Conservation (phyloP, 192 early-diverging fungal genomes). For the Chytriomyces sp. region DNA sequence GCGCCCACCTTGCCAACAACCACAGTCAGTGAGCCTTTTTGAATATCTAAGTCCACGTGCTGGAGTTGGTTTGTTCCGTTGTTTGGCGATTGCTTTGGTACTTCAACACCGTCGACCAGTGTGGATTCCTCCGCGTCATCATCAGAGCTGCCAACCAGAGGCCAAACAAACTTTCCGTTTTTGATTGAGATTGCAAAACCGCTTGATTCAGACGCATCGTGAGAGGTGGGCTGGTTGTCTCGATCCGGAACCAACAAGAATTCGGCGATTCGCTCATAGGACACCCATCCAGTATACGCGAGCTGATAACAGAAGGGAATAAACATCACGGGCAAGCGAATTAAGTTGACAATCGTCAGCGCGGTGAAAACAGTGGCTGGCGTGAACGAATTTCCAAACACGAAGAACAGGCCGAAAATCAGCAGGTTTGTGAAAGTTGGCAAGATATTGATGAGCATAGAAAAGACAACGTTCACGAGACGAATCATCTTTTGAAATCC, state of each 20-base stretch:
- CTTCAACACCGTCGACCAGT: not conserved
- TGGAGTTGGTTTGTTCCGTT: slow-evolving; percentile 42
- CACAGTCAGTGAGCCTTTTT: slow-evolving; percentile 66
- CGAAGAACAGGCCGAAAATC: slow-evolving; percentile 31
- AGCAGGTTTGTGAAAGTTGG: slow-evolving; percentile 25
- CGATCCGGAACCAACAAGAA: slow-evolving; percentile 64
- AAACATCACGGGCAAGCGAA: slow-evolving; percentile 52
- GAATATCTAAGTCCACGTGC: slow-evolving; percentile 50
- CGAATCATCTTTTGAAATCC: slow-evolving; percentile 37
- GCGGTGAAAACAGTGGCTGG: slow-evolving; percentile 50
- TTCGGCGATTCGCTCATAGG: slow-evolving; percentile 45
- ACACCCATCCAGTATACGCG: slow-evolving; percentile 39
- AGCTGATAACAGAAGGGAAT: slow-evolving; percentile 21
- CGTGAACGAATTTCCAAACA: slow-evolving; percentile 23
- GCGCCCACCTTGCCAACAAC: slow-evolving; percentile 75
- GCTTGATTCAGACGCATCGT: slow-evolving; percentile 27
- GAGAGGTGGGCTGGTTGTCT: slow-evolving; percentile 49
- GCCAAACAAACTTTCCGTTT: slow-evolving; percentile 66
- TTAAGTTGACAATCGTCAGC: slow-evolving; percentile 54
- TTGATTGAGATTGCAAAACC: slow-evolving; percentile 55
- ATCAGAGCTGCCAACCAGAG: not conserved
- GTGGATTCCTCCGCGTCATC: not conserved
- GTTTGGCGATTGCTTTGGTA: not conserved
- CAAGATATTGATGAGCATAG: slow-evolving; percentile 49
- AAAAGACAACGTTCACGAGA: slow-evolving; percentile 68